Evolutionary conservation across 768 basidiomycete species (phyloP), one percentile per base, ranked within the genome.

Genomic region (Paxillus involutus): DNA sequence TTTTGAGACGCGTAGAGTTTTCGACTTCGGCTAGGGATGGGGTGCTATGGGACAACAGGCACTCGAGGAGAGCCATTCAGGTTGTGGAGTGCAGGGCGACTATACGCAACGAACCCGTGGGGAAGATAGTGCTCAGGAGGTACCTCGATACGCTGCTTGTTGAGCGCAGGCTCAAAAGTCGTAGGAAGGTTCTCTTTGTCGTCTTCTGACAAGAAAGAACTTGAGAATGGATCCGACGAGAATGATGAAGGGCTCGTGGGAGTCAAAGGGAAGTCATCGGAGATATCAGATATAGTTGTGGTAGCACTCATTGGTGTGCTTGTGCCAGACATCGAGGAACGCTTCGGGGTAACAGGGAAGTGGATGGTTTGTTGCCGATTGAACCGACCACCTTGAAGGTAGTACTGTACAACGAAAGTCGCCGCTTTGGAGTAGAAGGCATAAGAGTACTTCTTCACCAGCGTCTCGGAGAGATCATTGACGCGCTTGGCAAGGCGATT

Each of bases 401-500:
- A 99, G 74, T 86, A 94, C 69, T 98, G 92, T 35, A 94, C 86
- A 57, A 94, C 92, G 67, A 92, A 85, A 21, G 89, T 93, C 21
- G 96, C 94, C 1, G 94, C 93, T 74, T 94, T 95, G 46, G 92
- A 94, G 75, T 96, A 98, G 75, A 95, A 97, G 41, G 88, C 88
- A 63, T 92, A 94, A 6, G 95, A 95, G 75, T 99, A 98, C 77
- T 99, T 99, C 78, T 95, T 94, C 68, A 98, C 85, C 65, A 98
- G 78, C n/a, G 90, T 94, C 71, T 96, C 90, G 12, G 96, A 98
- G 32, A 99, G 81, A 59, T 91, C 89, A 64, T 94, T 91, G 75
- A 96, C 88, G 66, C 92, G 85, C 68, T 88, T 88, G 29, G 89
- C 83, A 63, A 98, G 81, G 59, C 91, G 88, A 53, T 75, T 84